Base-by-base conservation (phyloP, 139 green algal genomes). In the Coelastrella sp. region DNA sequence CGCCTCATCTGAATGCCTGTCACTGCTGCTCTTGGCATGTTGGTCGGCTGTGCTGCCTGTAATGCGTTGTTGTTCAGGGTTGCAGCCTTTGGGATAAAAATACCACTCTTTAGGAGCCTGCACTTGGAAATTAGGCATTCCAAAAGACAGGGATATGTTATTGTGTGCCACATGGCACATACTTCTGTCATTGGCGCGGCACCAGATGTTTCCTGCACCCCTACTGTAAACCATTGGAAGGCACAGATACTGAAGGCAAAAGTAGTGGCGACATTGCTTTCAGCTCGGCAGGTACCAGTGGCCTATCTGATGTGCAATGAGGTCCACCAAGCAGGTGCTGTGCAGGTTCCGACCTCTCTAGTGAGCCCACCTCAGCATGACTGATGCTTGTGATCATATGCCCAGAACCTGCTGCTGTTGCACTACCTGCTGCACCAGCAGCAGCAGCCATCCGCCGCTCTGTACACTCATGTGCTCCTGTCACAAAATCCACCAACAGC, bases 401-500 rank as follows among this genome's bases (percentile, higher is more conserved):
- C 25, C 79, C 80, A 49, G 81, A 74, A 49, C 27, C 80, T 11
- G 56, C 91, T 6, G 88, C 90, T 58, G 88, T 89, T 1, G 91
- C 92, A 14, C 79, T 66, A 25, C 75, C 90, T 7, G 57, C 84
- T 7, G 20, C 70, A 9, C 56, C 70, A 25, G 74, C 78, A 59
- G 81, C 87, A 20, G 74, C 79, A 15, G 86, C 86, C 61, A 72
- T 66, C 6, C 84, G 65, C 9, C 92, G 82, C 87, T 98, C 94
- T 4, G 90, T 81, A 8, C 91, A 92, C 84, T 98, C 95, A 78
- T 99, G 97, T 0, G 95, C 96, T 4, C 91, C 93, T 78, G 97
- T 91, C n/a, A 97, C 87, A n/a, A 98, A 76, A 86, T 99, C 97
- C 11, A 97, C 95, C 15, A 96, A 89, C 87, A 99, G 92, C 90